Percentiles rank a stretch among this genome's conserved stretches.
Conservation (phyloP, 2,329 filamentous ascomycete species). For the Microcera coccophila region DNA sequence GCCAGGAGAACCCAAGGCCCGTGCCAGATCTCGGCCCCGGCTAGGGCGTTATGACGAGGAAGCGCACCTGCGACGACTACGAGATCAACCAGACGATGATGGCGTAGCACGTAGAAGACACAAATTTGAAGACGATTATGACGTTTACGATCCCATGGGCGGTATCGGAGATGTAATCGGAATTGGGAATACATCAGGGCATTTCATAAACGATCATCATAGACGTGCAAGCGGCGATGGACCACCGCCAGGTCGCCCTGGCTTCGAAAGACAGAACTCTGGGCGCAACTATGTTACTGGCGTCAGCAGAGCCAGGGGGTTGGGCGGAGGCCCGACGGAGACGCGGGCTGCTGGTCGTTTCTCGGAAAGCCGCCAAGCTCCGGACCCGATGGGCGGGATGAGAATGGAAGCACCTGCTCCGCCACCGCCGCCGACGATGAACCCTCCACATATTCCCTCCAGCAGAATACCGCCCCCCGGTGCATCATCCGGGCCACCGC, state of each 20-base stretch:
- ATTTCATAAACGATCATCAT: constrained; percentile 62
- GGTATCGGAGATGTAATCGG: constrained; percentile 38
- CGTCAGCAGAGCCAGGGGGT: constrained; percentile 41
- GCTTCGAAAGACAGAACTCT: constrained; percentile 21
- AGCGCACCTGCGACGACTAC: constrained; percentile 41
- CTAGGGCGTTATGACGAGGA: constrained; percentile 45
- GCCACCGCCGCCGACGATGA: constrained; percentile 15
- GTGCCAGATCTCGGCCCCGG: constrained; percentile 22
- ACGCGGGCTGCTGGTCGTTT: constrained; percentile 50
- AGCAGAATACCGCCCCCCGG: constrained; percentile 32
- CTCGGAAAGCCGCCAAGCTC: constrained; percentile 39
- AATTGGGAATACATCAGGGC: constrained; percentile 50
- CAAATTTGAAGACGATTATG: constrained; percentile 35
- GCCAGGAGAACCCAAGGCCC: constrained; percentile 28
- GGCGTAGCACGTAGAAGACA: constrained; percentile 21
- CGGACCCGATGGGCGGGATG: constrained; percentile 16
- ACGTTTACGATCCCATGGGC: constrained; percentile 33
- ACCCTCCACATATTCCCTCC: constrained; percentile 17
- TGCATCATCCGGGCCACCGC: constrained; percentile 25
- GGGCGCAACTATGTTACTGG: constrained; percentile 42
- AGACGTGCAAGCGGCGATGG: constrained; percentile 32
- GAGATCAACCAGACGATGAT: constrained; percentile 46
- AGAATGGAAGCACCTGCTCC: constrained; percentile 1
- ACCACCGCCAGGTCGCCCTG: constrained; percentile 16
- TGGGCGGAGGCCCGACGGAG: constrained; percentile 44